Percentiles rank a stretch among this genome's conserved stretches.
These are phyloP conservation scores for Cucurbitaria berberidis DNA, from an alignment of 2,329 filamentous ascomycete species.

Conservation along the genomic window DNA sequence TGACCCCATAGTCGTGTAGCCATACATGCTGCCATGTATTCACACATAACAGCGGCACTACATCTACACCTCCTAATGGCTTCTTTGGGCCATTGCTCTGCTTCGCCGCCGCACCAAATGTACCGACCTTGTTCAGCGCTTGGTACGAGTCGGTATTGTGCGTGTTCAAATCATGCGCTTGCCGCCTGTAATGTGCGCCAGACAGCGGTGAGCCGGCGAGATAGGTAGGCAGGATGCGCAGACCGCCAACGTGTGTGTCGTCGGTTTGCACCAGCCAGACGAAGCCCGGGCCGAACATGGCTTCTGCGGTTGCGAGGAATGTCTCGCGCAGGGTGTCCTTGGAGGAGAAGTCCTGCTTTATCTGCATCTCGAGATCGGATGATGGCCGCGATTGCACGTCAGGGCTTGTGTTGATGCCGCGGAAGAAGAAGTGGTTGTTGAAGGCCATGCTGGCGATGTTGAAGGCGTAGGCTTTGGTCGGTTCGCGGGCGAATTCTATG, in stretches of 20 bases:
- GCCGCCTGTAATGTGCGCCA: constrained; percentile 79
- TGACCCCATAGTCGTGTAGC: constrained; percentile 79
- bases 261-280: constrained; percentile 81
- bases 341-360: constrained; percentile 77
- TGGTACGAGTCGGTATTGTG: constrained; percentile 42
- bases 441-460: constrained; percentile 96
- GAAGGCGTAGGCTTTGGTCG: constrained; percentile 79
- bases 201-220: constrained; percentile 88
- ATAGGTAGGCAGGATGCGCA: constrained; percentile 84
- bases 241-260: constrained; percentile 54
- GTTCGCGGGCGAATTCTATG: constrained; percentile 78
- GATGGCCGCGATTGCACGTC: constrained; percentile 32
- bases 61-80: constrained; percentile 70
- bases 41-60: constrained; percentile 83
- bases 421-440: constrained; percentile 89
- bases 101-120: constrained; percentile 44
- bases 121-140: constrained; percentile 48
- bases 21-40: constrained; percentile 98
- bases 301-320: constrained; percentile 78
- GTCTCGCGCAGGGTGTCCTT: constrained; percentile 81
- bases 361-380: constrained; percentile 63
- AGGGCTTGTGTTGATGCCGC: constrained; percentile 53
- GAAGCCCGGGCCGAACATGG: constrained; percentile 97
- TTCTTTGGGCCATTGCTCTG: constrained; percentile 44
- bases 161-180: constrained; percentile 73